Base-by-base conservation (phyloP, 169 alveolate species). In the Eimeria maxima region DNA sequence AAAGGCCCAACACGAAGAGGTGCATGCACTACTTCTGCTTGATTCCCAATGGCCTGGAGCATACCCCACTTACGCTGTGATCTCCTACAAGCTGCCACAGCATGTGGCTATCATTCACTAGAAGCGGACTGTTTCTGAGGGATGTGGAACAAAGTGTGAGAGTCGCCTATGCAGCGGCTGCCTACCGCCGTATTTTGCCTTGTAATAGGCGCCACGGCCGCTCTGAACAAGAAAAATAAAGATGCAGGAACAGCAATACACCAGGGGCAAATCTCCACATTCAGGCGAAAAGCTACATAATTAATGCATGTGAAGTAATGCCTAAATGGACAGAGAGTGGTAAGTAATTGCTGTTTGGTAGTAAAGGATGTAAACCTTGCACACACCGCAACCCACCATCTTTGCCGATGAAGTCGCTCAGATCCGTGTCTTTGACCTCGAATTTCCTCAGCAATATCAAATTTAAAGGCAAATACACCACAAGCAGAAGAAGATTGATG, bases 201-300 rank as follows among this genome's bases (percentile, higher is more conserved):
- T 92, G 84, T 92, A 92, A 87, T 92, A 92, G 57, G 95, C 95
- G 57, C 95, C 95, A 11, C 95, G 95, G 22, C 95, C 95, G 24
- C 89, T 69, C 95, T 92, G 91, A 57, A 57, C 33, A 38, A 50
- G 55, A 24, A 76, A 76, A 45, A 76, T 57, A 18, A 71, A 29
- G 81, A 71, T 71, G 81, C 81, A 67, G 44, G 24, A 10, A 27
- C 33, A 22, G 29, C 27, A 14, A 14, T 18, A 60, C 69, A 60
- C 8, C n/a, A 20, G 81, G 20, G 47, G 6, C 16, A 24, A 71
- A 27, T 27, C 2, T 27, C 29, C 81, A 29, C 81, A 11, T 5
- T 10, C 81, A 4, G 45, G 47, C 81, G 6, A 38, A 18, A 60
- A 8, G 7, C n/a, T 24, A 14, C 27, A 60, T 4, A 18, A 60